phyloP scores from a whole-genome alignment of 2,329 filamentous ascomycete genomes.

The Venturia asperata region DNA sequence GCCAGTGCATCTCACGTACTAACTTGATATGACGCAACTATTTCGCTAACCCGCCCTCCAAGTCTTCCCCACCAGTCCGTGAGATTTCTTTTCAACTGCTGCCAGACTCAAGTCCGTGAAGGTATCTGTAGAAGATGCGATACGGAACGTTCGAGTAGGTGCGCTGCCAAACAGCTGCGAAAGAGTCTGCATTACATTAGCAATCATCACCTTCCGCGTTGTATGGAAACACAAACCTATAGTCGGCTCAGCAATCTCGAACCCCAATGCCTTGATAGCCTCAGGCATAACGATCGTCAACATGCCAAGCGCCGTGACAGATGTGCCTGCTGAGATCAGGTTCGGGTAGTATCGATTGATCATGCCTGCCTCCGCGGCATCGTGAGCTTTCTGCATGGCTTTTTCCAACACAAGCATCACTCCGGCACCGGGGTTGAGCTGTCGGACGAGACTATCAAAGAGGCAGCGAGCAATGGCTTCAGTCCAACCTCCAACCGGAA shows the following conservation, averaged over 20 bases:
- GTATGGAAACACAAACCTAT: background rate
- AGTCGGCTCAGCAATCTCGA: background rate
- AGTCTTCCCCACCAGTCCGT: background rate
- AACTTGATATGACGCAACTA: too few relatives aligned
- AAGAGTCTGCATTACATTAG: slow-evolving; percentile 1
- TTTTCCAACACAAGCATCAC: too few relatives aligned
- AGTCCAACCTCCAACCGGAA: too few relatives aligned
- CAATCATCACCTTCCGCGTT: background rate
- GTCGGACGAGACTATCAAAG: too few relatives aligned
- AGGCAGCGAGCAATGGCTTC: too few relatives aligned
- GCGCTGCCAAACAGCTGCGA: background rate
- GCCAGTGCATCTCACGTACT: too few relatives aligned
- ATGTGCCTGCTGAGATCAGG: background rate
- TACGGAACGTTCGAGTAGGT: slow-evolving; percentile 2
- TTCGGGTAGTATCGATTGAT: background rate
- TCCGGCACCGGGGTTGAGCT: too few relatives aligned
- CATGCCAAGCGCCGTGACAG: background rate
- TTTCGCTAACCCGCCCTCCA: too few relatives aligned
- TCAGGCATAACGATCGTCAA: background rate
- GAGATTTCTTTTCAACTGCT: background rate
- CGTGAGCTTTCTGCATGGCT: background rate
- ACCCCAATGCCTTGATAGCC: background rate
- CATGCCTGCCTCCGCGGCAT: background rate
- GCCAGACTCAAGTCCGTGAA: background rate
- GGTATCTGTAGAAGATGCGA: background rate